Base-by-base conservation (phyloP, 345 rosid genomes). In the Lumnitzera racemosa region DNA sequence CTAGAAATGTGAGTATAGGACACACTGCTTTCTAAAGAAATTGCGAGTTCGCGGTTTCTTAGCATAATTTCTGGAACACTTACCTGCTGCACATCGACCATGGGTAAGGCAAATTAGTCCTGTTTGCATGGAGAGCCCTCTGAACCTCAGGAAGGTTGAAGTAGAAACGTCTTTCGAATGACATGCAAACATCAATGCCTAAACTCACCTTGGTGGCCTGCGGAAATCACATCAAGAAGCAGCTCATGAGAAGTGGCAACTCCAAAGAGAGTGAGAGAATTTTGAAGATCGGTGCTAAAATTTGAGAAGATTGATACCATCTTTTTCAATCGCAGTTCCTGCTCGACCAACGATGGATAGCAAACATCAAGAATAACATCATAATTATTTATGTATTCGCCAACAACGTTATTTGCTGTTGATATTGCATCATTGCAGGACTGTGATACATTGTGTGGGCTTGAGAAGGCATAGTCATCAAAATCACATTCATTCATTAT, bases 61-160 rank as follows among this genome's bases (percentile, higher is more conserved):
- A 12, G 36, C 24, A 41, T 41, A n/a, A 11, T 57, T 24, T 16
- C 23, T 14, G 16, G 7, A 17, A 25, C 25, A 65, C 83, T 70
- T 73, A 87, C 96, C 68, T 5, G 51, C 89, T 85, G 72, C 98
- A 91, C 96, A 85, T 87, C n/a, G 86, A 62, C 98, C 97, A 89
- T 13, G 49, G 4, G 67, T 87, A 78, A 23, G 90, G 81, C 24
- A 87, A 70, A 25, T 67, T 69, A 36, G 96, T 89, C 16, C 86
- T 78, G 67, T 89, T 92, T 0, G 96, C 96, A 65, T 89, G 97
- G 70, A 92, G 95, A 58, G 96, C 97, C 72, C 75, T 74, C 76
- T 89, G 98, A 61, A 92, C 98, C 72, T 82, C 87, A 6, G 95
- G 91, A 53, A 89, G 90, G 78, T 80, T 89, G 67, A 92, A 68